Percentiles rank a stretch among this genome's conserved stretches.
phyloP scores from a whole-genome alignment of 495 filamentous ascomycete species.

The Parmelia sp. region DNA sequence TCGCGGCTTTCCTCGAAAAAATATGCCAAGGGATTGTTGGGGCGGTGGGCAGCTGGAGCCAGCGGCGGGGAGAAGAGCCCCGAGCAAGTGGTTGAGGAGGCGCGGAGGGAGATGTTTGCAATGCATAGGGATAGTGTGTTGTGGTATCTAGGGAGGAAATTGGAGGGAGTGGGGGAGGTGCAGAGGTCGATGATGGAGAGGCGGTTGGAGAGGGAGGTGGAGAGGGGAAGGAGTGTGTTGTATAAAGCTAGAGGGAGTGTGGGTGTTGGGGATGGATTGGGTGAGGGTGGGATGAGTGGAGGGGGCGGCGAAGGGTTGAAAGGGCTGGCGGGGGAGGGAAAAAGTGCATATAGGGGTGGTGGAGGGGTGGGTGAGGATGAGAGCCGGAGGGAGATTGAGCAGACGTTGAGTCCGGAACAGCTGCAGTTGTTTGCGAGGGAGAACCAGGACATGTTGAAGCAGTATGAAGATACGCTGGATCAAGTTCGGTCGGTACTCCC shows the following conservation, averaged over 20 bases:
- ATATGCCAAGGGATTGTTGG: constrained; percentile 56
- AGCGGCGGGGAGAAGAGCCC: constrained; percentile 36
- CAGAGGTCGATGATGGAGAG: constrained; percentile 91
- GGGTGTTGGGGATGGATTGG: neutral
- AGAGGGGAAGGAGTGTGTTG: constrained; percentile 81
- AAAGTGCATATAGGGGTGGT: neutral
- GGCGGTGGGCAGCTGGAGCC: constrained; percentile 69
- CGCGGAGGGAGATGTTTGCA: constrained; percentile 49
- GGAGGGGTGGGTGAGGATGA: constrained; percentile 16
- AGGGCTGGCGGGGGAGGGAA: neutral
- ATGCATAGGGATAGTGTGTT: constrained; percentile 72
- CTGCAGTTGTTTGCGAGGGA: constrained; percentile 88
- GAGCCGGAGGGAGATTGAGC: constrained; percentile 45
- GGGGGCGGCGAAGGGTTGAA: constrained; percentile 25
- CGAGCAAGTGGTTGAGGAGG: constrained; percentile 68
- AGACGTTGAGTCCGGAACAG: constrained; percentile 71
- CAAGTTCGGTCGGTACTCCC: constrained; percentile 71
- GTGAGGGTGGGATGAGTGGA: neutral
- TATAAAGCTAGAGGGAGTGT: constrained; percentile 52
- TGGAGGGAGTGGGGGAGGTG: constrained; percentile 68
- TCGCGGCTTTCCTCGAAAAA: constrained; percentile 59
- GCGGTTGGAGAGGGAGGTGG: constrained; percentile 71
- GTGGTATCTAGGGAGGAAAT: constrained; percentile 65
- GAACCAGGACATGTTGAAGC: constrained; percentile 84
- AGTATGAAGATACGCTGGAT: constrained; percentile 84